These are phyloP conservation scores for Stagonosporopsis rhizophila DNA, from an alignment of 2,329 filamentous ascomycete genomes.

Conservation along the genomic window DNA sequence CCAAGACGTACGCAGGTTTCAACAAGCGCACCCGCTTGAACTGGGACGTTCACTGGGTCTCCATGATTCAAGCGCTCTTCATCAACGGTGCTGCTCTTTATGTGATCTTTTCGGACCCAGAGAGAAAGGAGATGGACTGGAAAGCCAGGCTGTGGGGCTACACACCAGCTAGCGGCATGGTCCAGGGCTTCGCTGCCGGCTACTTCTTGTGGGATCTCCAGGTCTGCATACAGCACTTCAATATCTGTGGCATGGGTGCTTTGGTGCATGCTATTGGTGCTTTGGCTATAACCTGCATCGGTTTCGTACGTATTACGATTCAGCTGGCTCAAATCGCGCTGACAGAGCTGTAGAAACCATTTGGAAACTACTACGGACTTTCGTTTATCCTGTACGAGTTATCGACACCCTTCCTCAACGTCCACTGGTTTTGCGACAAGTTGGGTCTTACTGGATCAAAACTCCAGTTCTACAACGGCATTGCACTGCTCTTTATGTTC, in stretches of 20 bases:
- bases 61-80: constrained; percentile 74
- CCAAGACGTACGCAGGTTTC: constrained; percentile 67
- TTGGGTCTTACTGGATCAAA: constrained; percentile 76
- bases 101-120: constrained; percentile 70
- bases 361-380: constrained; percentile 81
- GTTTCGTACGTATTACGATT: constrained; percentile 69
- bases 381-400: constrained; percentile 87
- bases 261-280: constrained; percentile 78
- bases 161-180: constrained; percentile 73
- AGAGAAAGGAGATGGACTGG: constrained; percentile 71
- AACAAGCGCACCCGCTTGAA: constrained; percentile 71
- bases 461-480: constrained; percentile 78
- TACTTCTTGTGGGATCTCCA: constrained; percentile 86
- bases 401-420: constrained; percentile 82
- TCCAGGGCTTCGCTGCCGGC: constrained; percentile 77
- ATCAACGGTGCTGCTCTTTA: constrained; percentile 76
- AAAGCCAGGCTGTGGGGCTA: constrained; percentile 80
- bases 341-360: constrained; percentile 67
- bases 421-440: constrained; percentile 93
- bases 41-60: constrained; percentile 89
- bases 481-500: constrained; percentile 73
- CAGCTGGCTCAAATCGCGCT: constrained; percentile 10
- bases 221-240: constrained; percentile 70
- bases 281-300: constrained; percentile 74
- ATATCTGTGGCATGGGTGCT: constrained; percentile 76